Base-by-base conservation (phyloP, 169 alveolate species). In the Eimeria tenella region DNA sequence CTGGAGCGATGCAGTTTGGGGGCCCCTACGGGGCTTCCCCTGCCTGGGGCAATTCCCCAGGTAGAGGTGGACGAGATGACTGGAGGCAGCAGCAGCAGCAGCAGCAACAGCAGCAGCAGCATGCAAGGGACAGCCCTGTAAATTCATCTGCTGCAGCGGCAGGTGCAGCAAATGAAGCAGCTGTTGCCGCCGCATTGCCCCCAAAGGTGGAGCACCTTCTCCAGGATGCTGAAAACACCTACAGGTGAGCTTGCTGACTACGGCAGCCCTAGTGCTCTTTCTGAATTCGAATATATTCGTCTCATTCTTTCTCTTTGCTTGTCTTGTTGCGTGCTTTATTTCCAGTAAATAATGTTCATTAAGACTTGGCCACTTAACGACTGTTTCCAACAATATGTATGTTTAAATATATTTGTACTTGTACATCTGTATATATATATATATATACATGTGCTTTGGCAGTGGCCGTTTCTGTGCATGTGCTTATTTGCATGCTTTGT, bases 31-130 rank as follows among this genome's bases (percentile, higher is more conserved):
- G 83, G 5, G 25, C 9, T 0, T 73, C 83, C 4, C 83, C 56
- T 42, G 83, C 83, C 52, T 79, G 88, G 63, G 71, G 88, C 11
- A 42, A 65, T 8, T 7, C 68, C 68, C 71, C 88, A 7, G 88
- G 60, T 15, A 17, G 88, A 21, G 68, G 68, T 0, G 88, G 70
- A 2, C 71, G 88, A 7, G 88, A 53, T 17, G 42, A 79, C 70
- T 42, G 56, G 83, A 7, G 68, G 88, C 88, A 42, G 25, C 68
- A 79, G 63, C 88, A 79, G 63, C 88, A 79, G 88, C 88, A 52
- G 52, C 42, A 17, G 68, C 88, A 73, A 23, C 83, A 73, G 83
- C 83, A 31, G 83, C 83, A 68, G 77, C 77, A 68, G 77, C 77
- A 68, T 10, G 77, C 31, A n/a, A 68, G 77, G 19, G 31, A 68